Evolutionary conservation across 495 filamentous ascomycete species (phyloP).

Genomic region (Acidiella bohemica): DNA sequence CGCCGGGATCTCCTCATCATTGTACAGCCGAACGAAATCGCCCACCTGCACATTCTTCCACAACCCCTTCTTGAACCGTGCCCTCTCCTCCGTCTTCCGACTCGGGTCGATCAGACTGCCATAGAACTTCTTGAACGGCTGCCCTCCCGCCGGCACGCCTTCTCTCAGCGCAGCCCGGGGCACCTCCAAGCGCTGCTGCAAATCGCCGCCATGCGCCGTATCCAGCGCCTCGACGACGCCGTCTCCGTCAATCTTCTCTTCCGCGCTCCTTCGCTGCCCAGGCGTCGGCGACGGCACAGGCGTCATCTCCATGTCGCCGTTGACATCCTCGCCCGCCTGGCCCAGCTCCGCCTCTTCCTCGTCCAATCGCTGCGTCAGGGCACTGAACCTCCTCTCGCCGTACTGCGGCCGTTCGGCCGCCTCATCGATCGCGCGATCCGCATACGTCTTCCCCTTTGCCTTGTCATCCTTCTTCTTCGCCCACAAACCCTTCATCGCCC

Average conservation of each 20-base stretch:
- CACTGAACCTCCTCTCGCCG: slow-evolving; percentile 40
- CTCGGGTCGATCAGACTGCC: slow-evolving; percentile 54
- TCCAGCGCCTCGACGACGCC: slow-evolving; percentile 24
- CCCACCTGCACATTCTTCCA: slow-evolving; percentile 97
- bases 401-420: slow-evolving; percentile 22
- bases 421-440: slow-evolving; percentile 37
- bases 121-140: slow-evolving; percentile 29
- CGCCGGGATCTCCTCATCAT: slow-evolving; percentile 88
- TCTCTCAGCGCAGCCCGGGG: neutral
- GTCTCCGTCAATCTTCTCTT: slow-evolving; percentile 18
- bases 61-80: slow-evolving; percentile 76
- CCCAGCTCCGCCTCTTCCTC: slow-evolving; percentile 34
- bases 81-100: slow-evolving; percentile 44
- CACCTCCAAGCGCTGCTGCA: slow-evolving; percentile 10
- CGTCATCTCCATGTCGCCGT: slow-evolving; percentile 77
- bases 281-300: slow-evolving; percentile 75
- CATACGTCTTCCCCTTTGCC: slow-evolving; percentile 28
- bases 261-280: slow-evolving; percentile 27
- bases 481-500: slow-evolving; percentile 35
- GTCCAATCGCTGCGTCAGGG: slow-evolving; percentile 39
- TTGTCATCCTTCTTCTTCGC: slow-evolving; percentile 31
- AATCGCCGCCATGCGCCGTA: slow-evolving; percentile 21
- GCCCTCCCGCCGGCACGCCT: neutral
- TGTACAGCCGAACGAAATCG: slow-evolving; percentile 93
- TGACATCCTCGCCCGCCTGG: slow-evolving; percentile 30